Evolutionary conservation across 108 stramenopile genomes (phyloP).

Genomic region (Fistulifera solaris): DNA sequence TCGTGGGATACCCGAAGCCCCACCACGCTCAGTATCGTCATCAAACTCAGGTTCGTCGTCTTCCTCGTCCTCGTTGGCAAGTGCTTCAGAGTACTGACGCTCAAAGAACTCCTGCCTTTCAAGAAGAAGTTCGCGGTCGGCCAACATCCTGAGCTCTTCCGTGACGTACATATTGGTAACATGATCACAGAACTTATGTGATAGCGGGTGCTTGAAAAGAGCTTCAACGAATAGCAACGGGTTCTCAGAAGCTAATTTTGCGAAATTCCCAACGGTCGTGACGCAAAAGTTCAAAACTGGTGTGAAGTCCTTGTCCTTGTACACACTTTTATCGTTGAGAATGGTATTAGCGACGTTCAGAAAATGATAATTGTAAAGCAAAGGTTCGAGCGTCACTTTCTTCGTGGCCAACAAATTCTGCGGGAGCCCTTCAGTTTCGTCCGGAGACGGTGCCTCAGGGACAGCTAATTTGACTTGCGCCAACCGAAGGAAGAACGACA

Average conservation of each 20-base stretch:
- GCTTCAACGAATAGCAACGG: constrained; percentile 75
- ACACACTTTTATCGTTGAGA: constrained; percentile 55
- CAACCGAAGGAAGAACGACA: constrained; percentile 64
- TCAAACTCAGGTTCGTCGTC: constrained; percentile 1
- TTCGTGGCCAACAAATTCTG: constrained; percentile 34
- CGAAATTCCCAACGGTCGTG: constrained; percentile 59
- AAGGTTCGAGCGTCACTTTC: constrained; percentile 66
- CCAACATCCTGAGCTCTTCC: constrained; percentile 77
- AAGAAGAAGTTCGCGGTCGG: constrained; percentile 57
- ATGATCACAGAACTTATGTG: constrained; percentile 69
- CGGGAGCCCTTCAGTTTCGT: constrained; percentile 23
- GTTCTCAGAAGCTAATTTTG: constrained; percentile 48
- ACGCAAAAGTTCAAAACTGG: constrained; percentile 47
- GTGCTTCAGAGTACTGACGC: not conserved
- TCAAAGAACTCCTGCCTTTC: constrained; percentile 16
- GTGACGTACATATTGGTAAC: constrained; percentile 67
- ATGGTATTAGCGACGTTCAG: constrained; percentile 54
- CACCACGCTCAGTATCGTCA: not conserved
- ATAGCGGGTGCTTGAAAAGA: constrained; percentile 53
- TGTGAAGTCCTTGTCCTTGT: constrained; percentile 34
- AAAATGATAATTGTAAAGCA: constrained; percentile 76
- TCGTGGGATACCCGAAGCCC: not conserved
- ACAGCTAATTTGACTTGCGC: constrained; percentile 41
- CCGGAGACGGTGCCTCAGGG: constrained; percentile 6
- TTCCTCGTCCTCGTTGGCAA: not conserved